Evolutionary conservation across 1,284 basidiomycete species (phyloP), one percentile per base, ranked within the genome.

Genomic region (Porogramme epimiltina): DNA sequence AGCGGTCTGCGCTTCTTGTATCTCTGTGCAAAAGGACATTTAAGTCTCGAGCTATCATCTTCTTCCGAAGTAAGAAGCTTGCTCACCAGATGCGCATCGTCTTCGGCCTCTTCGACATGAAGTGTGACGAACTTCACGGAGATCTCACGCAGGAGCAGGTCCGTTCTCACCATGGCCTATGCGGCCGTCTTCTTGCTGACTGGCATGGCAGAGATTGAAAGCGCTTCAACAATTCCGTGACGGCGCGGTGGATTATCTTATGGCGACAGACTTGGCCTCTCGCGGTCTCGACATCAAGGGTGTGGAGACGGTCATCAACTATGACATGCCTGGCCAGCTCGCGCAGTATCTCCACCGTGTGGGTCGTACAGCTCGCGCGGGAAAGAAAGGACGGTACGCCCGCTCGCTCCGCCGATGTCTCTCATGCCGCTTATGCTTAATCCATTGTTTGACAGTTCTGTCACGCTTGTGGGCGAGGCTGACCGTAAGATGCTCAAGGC

Each of bases 401-500:
- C 40, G 37, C 48, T n/a, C n/a, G n/a, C n/a, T n/a, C n/a, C n/a
- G n/a, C n/a, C n/a, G n/a, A n/a, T n/a, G n/a, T n/a, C n/a, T n/a
- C n/a, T n/a, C n/a, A n/a, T n/a, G n/a, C n/a, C n/a, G n/a, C 22
- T 4, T 24, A 18, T 36, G 18, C 23, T 46, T 23, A 28, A n/a
- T n/a, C 5, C 24, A 11, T 15, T 16, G 22, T 3, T 28, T 42
- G 58, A 6, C 63, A 93, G 93, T 42, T 95, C 97, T 9, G 88
- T 99, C 42, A 96, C 96, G 1, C 81, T 99, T 16, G 94, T 99
- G 23, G 97, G 97, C 39, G 97, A 99, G 75, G 82, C 87, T 1
- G 97, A 99, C 71, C 87, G 97, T 45, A 97, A 95, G 70, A 89
- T 99, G 82, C 86, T 99, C 61, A 99, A 98, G 73, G 87, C 90